Conservation (phyloP, 2,329 filamentous ascomycete genomes). For the Penicillium sp. region DNA sequence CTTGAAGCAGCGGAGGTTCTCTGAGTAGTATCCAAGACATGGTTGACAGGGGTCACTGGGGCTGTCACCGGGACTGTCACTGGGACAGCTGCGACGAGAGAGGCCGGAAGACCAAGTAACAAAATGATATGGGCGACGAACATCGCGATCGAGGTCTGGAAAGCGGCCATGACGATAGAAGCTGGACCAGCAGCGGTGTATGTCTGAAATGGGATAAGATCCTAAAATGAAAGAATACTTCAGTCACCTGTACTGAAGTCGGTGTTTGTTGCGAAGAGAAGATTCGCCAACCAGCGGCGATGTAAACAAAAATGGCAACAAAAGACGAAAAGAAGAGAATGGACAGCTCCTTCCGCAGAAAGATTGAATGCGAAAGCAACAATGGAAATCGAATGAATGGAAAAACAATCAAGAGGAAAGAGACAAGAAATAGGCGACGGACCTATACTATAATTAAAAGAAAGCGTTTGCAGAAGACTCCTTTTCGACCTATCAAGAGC, state of each 20-base stretch:
- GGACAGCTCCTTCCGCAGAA: constrained; percentile 11
- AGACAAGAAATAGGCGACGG: neutral
- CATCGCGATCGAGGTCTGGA: constrained; percentile 27
- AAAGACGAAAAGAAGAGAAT: constrained; percentile 12
- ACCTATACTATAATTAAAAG: neutral
- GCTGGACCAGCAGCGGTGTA: constrained; percentile 34
- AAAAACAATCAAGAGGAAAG: constrained; percentile 3
- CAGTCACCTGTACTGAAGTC: constrained; percentile 32
- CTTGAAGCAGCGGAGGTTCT: constrained; percentile 36
- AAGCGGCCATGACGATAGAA: constrained; percentile 28
- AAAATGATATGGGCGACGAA: constrained; percentile 35
- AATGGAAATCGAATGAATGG: constrained; percentile 11
- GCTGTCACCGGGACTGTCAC: constrained; percentile 2
- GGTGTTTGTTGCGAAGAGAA: neutral
- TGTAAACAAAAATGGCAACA: neutral
- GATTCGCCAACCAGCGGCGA: constrained; percentile 17
- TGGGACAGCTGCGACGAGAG: constrained; percentile 36
- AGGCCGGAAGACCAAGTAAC: constrained; percentile 30
- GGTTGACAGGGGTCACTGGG: constrained; percentile 15
- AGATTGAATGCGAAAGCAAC: constrained; percentile 9
- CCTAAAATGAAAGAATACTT: constrained; percentile 20
- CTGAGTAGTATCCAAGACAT: constrained; percentile 11
- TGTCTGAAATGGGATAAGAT: constrained; percentile 3
- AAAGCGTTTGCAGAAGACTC: neutral
- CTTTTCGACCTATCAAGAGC: constrained; percentile 17